A percentile compares a stretch with the other conserved stretches of the same genome.
Evolutionary conservation across 306 rosid species (phyloP).

Genomic region (Hippophae rhamnoides): DNA sequence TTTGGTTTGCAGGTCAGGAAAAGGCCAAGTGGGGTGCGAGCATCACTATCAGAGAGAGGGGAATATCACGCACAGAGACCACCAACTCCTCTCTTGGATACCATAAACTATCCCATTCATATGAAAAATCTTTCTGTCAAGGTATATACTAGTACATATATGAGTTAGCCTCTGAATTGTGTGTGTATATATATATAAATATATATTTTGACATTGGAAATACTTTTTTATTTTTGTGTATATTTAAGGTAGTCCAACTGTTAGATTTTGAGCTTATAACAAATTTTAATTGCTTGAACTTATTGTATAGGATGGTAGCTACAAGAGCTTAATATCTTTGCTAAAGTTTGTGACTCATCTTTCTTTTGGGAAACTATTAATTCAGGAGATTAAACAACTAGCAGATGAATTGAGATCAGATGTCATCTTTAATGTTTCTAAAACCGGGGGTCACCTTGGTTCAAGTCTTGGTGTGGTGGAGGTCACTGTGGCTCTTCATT

Average conservation of each 20-base stretch:
- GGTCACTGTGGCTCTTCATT: constrained; percentile 94
- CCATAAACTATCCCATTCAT: constrained; percentile 82
- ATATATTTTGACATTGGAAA: too few relatives aligned
- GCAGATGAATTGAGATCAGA: constrained; percentile 88
- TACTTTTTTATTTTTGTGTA: neutral
- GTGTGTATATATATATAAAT: neutral
- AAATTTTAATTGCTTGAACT: neutral
- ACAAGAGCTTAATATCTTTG: neutral
- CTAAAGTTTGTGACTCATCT: neutral
- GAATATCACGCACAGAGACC: constrained; percentile 75
- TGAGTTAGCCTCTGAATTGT: neutral
- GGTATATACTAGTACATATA: constrained; percentile 29
- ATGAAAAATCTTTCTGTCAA: constrained; percentile 87
- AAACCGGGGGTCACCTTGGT: constrained; percentile 96
- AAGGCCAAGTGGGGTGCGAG: constrained; percentile 44
- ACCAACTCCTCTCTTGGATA: constrained; percentile 86
- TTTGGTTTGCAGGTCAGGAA: constrained; percentile 42
- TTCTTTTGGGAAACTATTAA: constrained; percentile 5
- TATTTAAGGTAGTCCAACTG: neutral
- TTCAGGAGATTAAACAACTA: constrained; percentile 83
- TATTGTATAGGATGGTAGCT: neutral
- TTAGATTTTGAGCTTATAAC: too few relatives aligned
- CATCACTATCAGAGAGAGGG: constrained; percentile 65
- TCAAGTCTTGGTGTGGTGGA: constrained; percentile 96
- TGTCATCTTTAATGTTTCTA: constrained; percentile 87